Evolutionary conservation across 2,329 filamentous ascomycete species (phyloP).

Genomic region (Rosellinia necatrix): DNA sequence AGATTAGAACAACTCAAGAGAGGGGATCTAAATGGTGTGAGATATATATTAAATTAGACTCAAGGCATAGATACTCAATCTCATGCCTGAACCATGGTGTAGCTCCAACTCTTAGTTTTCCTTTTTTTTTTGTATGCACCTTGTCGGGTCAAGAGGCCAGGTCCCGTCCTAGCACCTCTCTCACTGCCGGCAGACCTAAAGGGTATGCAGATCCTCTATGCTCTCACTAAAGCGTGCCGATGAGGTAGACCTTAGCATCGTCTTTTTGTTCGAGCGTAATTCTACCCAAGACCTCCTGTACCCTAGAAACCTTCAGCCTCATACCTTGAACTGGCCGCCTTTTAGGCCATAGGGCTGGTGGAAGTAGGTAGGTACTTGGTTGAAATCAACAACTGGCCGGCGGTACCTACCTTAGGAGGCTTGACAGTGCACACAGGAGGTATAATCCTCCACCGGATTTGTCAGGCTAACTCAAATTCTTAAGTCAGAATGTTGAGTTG

Average conservation of each 20-base stretch:
- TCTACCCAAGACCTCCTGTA: no score
- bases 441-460: conserved; percentile 7
- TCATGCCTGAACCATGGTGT: no score
- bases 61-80: no score
- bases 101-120: no score
- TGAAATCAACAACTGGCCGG: background rate
- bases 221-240: no score
- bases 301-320: conserved; percentile 16
- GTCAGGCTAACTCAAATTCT: conserved; percentile 24
- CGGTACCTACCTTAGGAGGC: background rate
- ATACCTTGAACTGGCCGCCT: background rate
- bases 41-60: background rate
- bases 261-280: no score
- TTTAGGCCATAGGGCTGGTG: background rate
- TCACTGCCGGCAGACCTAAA: no score
- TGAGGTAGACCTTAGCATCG: no score
- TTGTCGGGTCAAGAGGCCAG: no score
- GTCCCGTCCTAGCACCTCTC: no score
- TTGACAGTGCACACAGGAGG: background rate
- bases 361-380: background rate
- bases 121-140: background rate
- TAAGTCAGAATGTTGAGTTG: conserved; percentile 20
- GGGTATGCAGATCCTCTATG: no score
- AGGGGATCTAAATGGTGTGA: background rate
- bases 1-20: background rate